These are phyloP conservation scores for Glycine tomentella DNA, from an alignment of 306 rosid species.

Conservation along the genomic window DNA sequence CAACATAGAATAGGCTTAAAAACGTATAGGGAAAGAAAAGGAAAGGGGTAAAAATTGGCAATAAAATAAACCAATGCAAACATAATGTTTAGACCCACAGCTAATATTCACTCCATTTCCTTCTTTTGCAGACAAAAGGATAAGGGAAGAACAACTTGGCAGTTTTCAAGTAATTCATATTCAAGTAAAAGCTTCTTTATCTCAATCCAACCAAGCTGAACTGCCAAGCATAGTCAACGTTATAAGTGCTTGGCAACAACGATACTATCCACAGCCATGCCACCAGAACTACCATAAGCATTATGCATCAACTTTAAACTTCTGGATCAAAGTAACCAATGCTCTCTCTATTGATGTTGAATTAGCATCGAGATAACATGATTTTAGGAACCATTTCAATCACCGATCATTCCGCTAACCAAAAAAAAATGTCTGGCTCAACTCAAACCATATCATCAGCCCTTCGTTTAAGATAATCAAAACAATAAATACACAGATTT, in stretches of 20 bases:
- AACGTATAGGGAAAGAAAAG: not conserved
- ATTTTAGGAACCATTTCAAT: too few species aligned
- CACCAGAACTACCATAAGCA: conserved; percentile 25
- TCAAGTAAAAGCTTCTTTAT: not conserved
- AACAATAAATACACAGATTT: not conserved
- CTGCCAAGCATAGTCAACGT: not conserved
- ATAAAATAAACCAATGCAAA: not conserved
- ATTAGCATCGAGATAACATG: not conserved
- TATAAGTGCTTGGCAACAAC: not conserved
- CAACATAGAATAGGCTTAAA: not conserved
- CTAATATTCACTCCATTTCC: not conserved
- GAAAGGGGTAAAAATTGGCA: conserved; percentile 16
- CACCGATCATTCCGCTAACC: too few species aligned
- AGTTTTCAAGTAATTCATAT: not conserved
- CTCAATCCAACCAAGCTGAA: not conserved
- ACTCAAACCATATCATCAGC: not conserved
- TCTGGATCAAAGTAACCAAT: conserved; percentile 18
- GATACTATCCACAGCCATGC: not conserved
- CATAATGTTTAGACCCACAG: not conserved
- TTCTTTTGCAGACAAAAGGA: not conserved
- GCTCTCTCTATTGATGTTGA: not conserved
- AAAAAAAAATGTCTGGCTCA: too few species aligned
- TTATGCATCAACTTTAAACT: not conserved
- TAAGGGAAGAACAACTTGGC: conserved; percentile 5
- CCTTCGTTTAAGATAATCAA: not conserved